Base-by-base conservation (phyloP, 2,329 filamentous ascomycete species). In the Fonsecaea erecta region DNA sequence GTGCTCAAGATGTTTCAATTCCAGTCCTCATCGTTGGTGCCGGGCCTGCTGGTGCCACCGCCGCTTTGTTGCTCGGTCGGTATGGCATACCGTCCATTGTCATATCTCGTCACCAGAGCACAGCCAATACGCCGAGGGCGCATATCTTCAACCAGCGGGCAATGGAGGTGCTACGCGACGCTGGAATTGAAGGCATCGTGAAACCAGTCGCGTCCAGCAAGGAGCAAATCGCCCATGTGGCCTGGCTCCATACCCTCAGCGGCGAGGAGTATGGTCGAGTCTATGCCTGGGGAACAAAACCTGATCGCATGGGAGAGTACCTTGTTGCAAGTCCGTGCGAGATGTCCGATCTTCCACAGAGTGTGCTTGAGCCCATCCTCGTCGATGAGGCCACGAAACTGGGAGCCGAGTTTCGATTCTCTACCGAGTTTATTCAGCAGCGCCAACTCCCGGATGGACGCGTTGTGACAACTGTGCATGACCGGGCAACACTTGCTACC, bases 31-130 rank as follows among this genome's bases (percentile, higher is more conserved):
- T 85, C 59, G 73, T 85, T 21, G 80, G 84, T 11, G 76, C 82
- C 28, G 85, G 84, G 0, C 84, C 84, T 3, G 83, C 85, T 0
- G 85, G 84, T 1, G 83, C 82, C 4, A 76, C 82, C 0, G 73
- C 86, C 28, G 84, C 84, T 2, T 84, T 82, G 65, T 86, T 86
- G 62, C 77, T 86, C 1, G 75, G 77, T 2, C 76, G 77, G 5
- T 75, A 84, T 76, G 81, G 83, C 80, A 73, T 63, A 9, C 37
- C 37, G 11, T 24, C 51, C n/a, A 11, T 65, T 24, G 57, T 40
- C 3, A 40, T 61, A 8, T 61, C 63, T 26, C 63, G 63, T 21
- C 63, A 65, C 46, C 35, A 32, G 12, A 52, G 63, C 18, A 61
- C 63, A 7, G 63, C 63, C 18, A 56, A 65, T 9, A 65, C 65